Percentiles rank a stretch among this genome's conserved stretches.
These are phyloP conservation scores for Penicillium sp. DNA, from an alignment of 2,329 filamentous ascomycete genomes.

Conservation along the genomic window DNA sequence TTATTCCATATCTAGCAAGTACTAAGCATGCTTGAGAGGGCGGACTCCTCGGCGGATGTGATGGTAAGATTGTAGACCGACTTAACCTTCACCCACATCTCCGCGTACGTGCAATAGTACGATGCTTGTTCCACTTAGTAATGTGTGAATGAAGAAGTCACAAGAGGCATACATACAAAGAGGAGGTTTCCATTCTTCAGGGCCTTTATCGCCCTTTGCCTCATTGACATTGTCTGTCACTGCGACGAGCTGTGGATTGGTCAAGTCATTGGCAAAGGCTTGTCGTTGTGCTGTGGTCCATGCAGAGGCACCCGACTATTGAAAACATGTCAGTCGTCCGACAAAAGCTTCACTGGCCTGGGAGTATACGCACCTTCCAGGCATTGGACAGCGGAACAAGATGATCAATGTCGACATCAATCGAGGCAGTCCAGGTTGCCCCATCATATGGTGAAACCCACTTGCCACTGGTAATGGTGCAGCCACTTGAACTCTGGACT, in stretches of 20 bases:
- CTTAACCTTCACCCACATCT: constrained; percentile 79
- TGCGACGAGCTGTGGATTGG: constrained; percentile 73
- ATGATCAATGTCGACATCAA: constrained; percentile 80
- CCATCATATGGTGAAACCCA: constrained; percentile 78
- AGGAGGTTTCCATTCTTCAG: constrained; percentile 76
- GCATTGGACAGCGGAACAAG: constrained; percentile 79
- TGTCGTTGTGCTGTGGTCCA: constrained; percentile 72
- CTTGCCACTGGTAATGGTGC: constrained; percentile 64
- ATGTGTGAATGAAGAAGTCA: constrained; percentile 3
- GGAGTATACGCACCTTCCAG: constrained; percentile 61
- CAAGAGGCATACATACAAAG: constrained; percentile 48
- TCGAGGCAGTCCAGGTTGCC: constrained; percentile 66
- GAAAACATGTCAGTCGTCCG: background rate
- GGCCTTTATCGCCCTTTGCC: constrained; percentile 70
- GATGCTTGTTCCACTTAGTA: constrained; percentile 37
- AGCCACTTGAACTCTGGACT: constrained; percentile 56
- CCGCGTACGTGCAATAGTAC: constrained; percentile 78
- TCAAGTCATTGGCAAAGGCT: constrained; percentile 75
- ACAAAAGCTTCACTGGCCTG: background rate
- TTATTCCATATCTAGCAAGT: constrained; percentile 56
- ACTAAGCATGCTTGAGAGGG: constrained; percentile 65
- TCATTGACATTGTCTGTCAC: constrained; percentile 78
- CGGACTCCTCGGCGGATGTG: constrained; percentile 71
- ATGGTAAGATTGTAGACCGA: constrained; percentile 68
- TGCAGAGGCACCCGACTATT: constrained; percentile 60